Evolutionary conservation across 768 basidiomycete genomes (phyloP), one percentile per base, ranked within the genome.

Genomic region (Fibroporia radiculosa): DNA sequence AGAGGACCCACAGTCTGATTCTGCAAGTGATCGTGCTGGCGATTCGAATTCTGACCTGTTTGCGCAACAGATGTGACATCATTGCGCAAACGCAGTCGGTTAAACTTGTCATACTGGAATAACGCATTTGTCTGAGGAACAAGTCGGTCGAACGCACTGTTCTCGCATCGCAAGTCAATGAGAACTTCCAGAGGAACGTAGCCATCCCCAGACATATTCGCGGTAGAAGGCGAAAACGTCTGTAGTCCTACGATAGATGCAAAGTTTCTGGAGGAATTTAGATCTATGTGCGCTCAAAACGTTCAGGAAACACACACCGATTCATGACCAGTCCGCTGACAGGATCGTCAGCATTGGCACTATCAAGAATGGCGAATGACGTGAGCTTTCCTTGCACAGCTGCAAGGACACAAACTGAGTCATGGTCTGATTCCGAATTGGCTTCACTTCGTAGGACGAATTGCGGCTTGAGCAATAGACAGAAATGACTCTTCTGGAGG

Each of bases 71-170:
- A 75, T 25, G 81, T 79, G 24, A 82, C 65, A 49, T 77, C 79
- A 52, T 82, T 89, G 34, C 82, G 82, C 41, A 93, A 66, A 27
- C 93, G 82, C 7, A 96, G 73, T 32, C 84, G 82, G 64, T 98
- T 98, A 69, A 95, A 95, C 60, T 89, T 92, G 71, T 97, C 93
- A 59, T 93, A 91, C 37, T 82, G 84, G 49, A 95, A 78, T 3
- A 74, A 80, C 0, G 86, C 87, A 46, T 88, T 80, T 0, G 93
- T 90, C 62, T 90, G 87, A 2, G 90, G 86, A 5, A 97, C 86
- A 29, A 98, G 73, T 2, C 91, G 84, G 56, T 95, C 90, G 61
- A 95, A 95, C 39, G 79, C 79, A 38, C 71, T 70, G 48, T 80
- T 84, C 64, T 93, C 87, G 57, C 85, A 86, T 35, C 82, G 77